Base-by-base conservation (phyloP, 805 yeast species). In the Ogataea naganishii region DNA sequence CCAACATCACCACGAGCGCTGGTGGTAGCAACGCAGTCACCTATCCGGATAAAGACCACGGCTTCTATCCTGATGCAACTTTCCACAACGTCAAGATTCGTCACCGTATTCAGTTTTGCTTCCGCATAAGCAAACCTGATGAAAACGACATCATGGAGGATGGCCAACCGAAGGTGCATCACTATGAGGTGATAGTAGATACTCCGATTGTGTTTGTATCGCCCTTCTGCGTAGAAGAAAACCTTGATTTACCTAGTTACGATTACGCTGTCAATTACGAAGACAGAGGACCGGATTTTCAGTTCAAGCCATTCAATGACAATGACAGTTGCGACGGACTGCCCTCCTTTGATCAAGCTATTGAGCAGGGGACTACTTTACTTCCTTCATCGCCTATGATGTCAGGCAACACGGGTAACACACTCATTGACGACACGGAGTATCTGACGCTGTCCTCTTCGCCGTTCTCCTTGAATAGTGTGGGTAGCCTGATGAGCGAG, bases 131-230 rank as follows among this genome's bases (percentile, higher is more conserved):
- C 9, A 74, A 69, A 41, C 74, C 74, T 1, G 80, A 76, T 35
- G 64, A 70, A 0, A 47, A 53, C 12, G 27, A 65, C 43, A 36
- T 33, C 12, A 32, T 29, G 8, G 22, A 36, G 9, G 54, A 49
- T 24, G 54, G 51, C 4, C 56, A 53, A 22, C 49, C 58, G 3
- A 70, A 69, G 37, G 53, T 73, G 57, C 85, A 79, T 43, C 88
- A 81, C 49, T 81, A 76, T 44, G 94, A 81, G 42, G 88, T 81
- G 14, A 72, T 81, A 25, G 80, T 81, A 23, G 92, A 81, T 46
- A 80, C 89, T 0, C 92, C 92, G 0, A 62, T 81, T 21, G 64
- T 69, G 18, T 48, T 73, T 13, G 56, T 71, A n/a, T 67, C 75
- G 9, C 61, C 62, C 20, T 54, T 54, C 39, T 53, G 47, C 34